Evolutionary conservation across 345 rosid species (phyloP).

Genomic region (Carallia pectinifolia): DNA sequence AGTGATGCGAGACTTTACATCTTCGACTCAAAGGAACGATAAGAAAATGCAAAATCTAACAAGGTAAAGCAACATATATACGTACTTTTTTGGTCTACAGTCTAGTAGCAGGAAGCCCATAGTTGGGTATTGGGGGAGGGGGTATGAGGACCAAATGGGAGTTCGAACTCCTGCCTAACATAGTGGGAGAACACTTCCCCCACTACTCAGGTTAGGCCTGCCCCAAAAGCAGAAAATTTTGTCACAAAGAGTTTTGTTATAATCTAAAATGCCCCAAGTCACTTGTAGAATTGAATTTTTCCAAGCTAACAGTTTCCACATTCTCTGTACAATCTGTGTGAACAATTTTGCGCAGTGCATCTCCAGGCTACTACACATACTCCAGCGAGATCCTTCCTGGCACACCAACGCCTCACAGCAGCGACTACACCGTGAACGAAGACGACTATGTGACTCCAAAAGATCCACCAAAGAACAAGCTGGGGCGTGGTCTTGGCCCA

Average conservation of each 20-base stretch:
- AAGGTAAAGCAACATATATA: constrained; percentile 34
- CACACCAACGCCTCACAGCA: constrained; percentile 62
- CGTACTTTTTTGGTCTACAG: too few species aligned
- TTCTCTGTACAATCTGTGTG: background rate
- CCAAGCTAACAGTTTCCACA: background rate
- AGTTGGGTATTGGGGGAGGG: too few species aligned
- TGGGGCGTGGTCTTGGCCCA: constrained; percentile 25
- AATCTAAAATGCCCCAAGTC: background rate
- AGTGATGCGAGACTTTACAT: constrained; percentile 43
- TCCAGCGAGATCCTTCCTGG: constrained; percentile 46
- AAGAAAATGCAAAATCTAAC: constrained; percentile 30
- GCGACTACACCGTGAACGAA: constrained; percentile 74
- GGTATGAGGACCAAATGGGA: too few species aligned
- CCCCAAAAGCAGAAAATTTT: background rate
- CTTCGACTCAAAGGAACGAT: constrained; percentile 37
- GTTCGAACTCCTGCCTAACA: too few species aligned
- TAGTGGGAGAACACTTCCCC: too few species aligned
- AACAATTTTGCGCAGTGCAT: constrained; percentile 35
- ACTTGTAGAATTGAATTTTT: too few species aligned
- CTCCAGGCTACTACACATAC: constrained; percentile 42
- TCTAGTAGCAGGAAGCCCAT: too few species aligned
- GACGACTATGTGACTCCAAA: constrained; percentile 52
- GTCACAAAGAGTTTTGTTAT: background rate
- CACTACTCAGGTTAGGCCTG: too few species aligned
- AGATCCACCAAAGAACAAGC: background rate